Conservation (phyloP, 2,329 filamentous ascomycete species). For the Drechslerella dactyloides region DNA sequence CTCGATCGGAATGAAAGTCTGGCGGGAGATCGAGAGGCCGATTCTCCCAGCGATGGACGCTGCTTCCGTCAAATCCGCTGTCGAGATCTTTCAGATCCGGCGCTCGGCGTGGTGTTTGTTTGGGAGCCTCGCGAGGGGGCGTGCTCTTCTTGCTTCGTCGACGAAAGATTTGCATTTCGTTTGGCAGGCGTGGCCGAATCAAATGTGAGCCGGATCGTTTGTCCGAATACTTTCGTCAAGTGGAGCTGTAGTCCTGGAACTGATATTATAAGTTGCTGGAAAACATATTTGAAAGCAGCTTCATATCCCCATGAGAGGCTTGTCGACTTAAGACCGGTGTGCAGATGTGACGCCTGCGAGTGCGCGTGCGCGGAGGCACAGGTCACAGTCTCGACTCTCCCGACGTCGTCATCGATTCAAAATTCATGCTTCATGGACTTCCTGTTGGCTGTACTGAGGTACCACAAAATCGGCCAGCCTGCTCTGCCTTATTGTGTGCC, state of each 20-base stretch:
- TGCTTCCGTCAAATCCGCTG: constrained; percentile 2
- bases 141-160: constrained; percentile 15
- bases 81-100: constrained; percentile 16
- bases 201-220: neutral
- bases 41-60: neutral
- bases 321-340: no score
- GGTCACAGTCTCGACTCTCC: no score
- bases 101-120: constrained; percentile 15
- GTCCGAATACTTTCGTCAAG: no score
- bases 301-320: no score
- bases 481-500: neutral
- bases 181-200: constrained; percentile 7
- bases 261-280: no score
- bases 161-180: constrained; percentile 25
- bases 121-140: constrained; percentile 28
- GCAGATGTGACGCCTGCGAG: no score
- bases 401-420: no score
- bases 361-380: no score
- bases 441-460: neutral
- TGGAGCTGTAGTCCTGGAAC: no score
- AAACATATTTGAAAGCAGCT: no score
- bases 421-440: no score
- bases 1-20: neutral
- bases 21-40: neutral
- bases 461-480: neutral